phyloP scores from a whole-genome alignment of 176 grass and related monocot species.

The Areca catechu region DNA sequence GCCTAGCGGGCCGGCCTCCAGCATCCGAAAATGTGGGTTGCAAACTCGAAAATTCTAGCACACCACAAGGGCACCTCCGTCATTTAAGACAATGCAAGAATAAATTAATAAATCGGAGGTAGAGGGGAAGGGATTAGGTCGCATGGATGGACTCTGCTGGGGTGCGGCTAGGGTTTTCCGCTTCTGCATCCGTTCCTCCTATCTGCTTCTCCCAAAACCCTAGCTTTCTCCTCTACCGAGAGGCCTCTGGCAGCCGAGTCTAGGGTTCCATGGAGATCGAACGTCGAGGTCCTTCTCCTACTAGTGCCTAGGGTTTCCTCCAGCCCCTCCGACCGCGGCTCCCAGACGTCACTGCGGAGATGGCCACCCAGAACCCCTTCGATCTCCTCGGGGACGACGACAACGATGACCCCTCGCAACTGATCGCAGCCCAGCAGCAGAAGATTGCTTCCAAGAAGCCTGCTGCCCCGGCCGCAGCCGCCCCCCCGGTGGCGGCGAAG shows the following conservation, averaged over 20 bases:
- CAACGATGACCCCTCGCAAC: conserved; percentile 68
- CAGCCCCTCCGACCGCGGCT: not conserved
- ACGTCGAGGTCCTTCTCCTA: conserved; percentile 23
- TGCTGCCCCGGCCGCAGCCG: conserved; percentile 1
- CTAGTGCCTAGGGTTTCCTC: not conserved
- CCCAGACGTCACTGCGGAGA: conserved; percentile 8
- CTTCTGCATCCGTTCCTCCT: not conserved
- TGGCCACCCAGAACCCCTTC: conserved; percentile 59
- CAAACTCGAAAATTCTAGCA: no score
- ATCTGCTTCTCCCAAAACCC: conserved; percentile 36
- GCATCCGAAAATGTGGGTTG: no score
- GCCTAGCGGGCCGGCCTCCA: no score
- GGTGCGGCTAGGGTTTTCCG: conserved; percentile 78
- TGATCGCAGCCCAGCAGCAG: conserved; percentile 35
- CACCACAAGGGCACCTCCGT: no score
- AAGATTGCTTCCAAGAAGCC: conserved; percentile 22
- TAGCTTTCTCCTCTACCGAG: not conserved
- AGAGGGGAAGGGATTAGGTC: not conserved
- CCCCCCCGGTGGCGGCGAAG: conserved; percentile 26
- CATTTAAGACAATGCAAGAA: no score
- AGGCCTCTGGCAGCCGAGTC: not conserved
- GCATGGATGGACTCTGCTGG: conserved; percentile 16
- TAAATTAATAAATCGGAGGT: no score
- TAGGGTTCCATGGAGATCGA: conserved; percentile 27
- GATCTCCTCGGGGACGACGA: conserved; percentile 62